A percentile compares a stretch with the other conserved stretches of the same genome.
These are phyloP conservation scores for Sclerospora graminicola DNA, from an alignment of 352 stramenopile species.

Conservation along the genomic window DNA sequence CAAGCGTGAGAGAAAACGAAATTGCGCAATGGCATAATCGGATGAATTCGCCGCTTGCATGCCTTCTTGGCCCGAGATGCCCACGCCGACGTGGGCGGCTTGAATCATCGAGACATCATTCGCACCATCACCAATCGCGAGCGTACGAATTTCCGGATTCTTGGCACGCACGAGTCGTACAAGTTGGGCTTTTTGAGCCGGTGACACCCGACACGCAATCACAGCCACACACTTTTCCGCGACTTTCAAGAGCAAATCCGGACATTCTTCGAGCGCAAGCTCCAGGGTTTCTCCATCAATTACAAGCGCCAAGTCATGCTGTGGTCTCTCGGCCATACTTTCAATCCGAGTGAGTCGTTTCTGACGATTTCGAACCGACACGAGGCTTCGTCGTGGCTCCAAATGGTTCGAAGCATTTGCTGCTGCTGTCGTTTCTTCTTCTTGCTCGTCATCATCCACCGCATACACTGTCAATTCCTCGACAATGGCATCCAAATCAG, in stretches of 20 bases:
- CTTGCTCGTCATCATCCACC: conserved; percentile 16
- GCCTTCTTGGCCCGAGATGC: conserved; percentile 89
- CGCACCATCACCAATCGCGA: conserved; percentile 91
- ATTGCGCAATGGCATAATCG: conserved; percentile 93
- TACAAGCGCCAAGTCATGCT: conserved; percentile 47
- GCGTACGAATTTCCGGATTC: conserved; percentile 67
- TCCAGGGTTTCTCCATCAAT: conserved; percentile 81
- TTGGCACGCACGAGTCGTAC: conserved; percentile 88
- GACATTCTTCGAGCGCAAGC: conserved; percentile 62
- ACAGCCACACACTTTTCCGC: conserved; percentile 83
- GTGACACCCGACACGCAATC: conserved; percentile 89
- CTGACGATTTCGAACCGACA: conserved; percentile 7
- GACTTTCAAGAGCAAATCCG: conserved; percentile 59
- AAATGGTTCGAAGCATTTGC: no score
- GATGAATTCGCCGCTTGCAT: conserved; percentile 91
- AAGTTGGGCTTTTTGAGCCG: conserved; percentile 90
- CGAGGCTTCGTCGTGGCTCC: conserved; percentile 5
- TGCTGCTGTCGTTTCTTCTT: no score
- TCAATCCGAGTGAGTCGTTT: conserved; percentile 55
- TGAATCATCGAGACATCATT: conserved; percentile 97
- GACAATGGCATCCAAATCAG: conserved; percentile 50
- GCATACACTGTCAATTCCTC: conserved; percentile 49
- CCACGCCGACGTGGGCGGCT: conserved; percentile 86
- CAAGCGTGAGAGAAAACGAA: conserved; percentile 86
- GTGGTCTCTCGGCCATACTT: conserved; percentile 37